Evolutionary conservation across 176 grass and related monocot species (phyloP), one percentile per base, ranked within the genome.

Genomic region (Cenchrus americanus): DNA sequence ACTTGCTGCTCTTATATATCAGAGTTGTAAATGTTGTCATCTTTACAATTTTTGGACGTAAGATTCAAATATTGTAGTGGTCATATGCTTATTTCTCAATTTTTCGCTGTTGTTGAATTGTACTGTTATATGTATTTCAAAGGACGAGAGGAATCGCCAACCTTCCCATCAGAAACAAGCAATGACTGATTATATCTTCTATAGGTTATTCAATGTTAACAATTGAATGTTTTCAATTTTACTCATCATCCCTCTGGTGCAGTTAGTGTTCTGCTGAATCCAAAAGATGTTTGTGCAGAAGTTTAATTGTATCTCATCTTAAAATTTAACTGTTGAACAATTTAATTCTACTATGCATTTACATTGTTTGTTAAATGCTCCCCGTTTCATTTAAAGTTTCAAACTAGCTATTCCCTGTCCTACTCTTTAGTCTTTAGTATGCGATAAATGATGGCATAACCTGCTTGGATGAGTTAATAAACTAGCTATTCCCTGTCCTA

Each of bases 21-120:
- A 6, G 30, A 51, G 11, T 51, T 0, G 0, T 52, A 7, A 74
- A 81, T 86, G 40, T 73, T 66, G n/a, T 43, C 32, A 14, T 54
- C 42, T 75, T 75, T 67, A 21, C 32, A 30, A n/a, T 52, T 83
- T 65, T 69, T 62, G 14, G 26, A 30, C 69, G 53, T 81, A 68
- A n/a, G n/a, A 32, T 22, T 48, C 46, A 75, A 87, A 80, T 49
- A 14, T 87, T 87, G 19, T 83, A 84, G 58, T 68, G 75, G 8
- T 21, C 62, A 73, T 82, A 52, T 83, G 43, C 65, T 82, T 40
- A 66, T 85, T 67, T 26, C 22, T 86, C 53, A 84, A 85, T 62
- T 62, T n/a, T n/a, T n/a, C n/a, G 85, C 89, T 62, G 66, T 99
- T 64, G 89, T 74, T 91, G 96, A 99, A 94, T 92, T 96, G 96